Evolutionary conservation across 345 rosid species (phyloP), one percentile per base, ranked within the genome.

Genomic region (Theobroma cacao): DNA sequence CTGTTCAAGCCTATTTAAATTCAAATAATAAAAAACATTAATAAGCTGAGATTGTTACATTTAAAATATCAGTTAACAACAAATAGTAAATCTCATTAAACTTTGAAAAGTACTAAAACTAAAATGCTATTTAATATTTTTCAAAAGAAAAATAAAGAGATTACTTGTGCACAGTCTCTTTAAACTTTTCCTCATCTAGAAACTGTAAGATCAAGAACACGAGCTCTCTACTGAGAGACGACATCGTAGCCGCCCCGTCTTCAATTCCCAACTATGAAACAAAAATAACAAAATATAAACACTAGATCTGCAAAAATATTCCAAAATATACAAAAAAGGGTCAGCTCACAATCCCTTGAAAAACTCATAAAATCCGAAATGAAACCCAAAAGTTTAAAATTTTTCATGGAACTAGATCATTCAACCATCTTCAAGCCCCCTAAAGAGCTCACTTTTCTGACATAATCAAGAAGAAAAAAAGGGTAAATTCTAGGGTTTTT

Each of bases 121-220:
- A 36, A 28, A 52, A 85, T 17, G 34, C 5, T 72, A 65, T 14
- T 30, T 11, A 13, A 12, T 73, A 76, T 43, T 9, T 1, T 13
- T 36, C n/a, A 13, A 13, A 7, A 64, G 9, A 33, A 75, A 56
- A 78, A 59, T 55, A 53, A 38, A 77, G 52, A 56, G 33, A 94
- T 84, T 82, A 94, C 99, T 85, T 94, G 88, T 94, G 97, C 87
- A 94, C 99, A 82, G 99, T 96, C 88, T 96, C 99, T 80, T 91
- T 96, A 82, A 94, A 96, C 89, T 96, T 96, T 80, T 96, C 99
- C 89, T 96, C 99, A 80, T 96, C 99, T 17, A 96, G 90, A 88
- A 96, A 96, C 91, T 96, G 99, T 85, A 96, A 84, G 85, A 96
- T 96, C 93, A 96, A 84, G 89, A 96, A 94, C 80, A 96, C 98